Evolutionary conservation across 2,329 filamentous ascomycete species (phyloP).

Genomic region (Stemphylium beticola): DNA sequence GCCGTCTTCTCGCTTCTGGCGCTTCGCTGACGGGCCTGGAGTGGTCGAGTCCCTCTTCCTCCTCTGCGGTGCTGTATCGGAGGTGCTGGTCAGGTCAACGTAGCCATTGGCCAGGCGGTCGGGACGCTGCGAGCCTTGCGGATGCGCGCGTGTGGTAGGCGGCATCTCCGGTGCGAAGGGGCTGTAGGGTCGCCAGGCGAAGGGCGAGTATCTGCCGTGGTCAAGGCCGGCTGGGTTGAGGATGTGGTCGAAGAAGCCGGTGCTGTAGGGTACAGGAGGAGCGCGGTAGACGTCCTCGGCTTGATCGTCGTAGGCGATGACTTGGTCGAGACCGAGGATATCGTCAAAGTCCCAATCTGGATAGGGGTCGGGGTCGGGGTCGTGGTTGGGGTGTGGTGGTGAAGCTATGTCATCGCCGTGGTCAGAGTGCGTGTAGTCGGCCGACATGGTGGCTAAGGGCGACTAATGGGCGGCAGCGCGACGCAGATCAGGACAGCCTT

Average conservation of each 20-base stretch:
- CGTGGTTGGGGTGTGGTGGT: slow-evolving; percentile 10
- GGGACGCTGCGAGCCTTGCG: slow-evolving; percentile 19
- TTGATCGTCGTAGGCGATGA: slow-evolving; percentile 15
- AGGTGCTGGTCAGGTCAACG: slow-evolving; percentile 43
- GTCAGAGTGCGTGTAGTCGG: slow-evolving; percentile 7
- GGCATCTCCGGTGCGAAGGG: slow-evolving; percentile 16
- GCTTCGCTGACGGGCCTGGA: slow-evolving; percentile 43
- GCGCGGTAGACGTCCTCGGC: slow-evolving; percentile 20
- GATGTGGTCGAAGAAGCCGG: slow-evolving; percentile 38
- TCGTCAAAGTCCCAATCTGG: neutral
- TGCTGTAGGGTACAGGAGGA: slow-evolving; percentile 23
- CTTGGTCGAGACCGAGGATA: slow-evolving; percentile 2
- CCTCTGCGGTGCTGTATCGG: slow-evolving; percentile 29
- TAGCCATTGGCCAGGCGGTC: slow-evolving; percentile 44
- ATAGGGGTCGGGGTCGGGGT: neutral
- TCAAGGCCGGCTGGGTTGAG: slow-evolving; percentile 33
- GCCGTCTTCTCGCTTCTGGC: slow-evolving; percentile 31
- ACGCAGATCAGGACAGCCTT: slow-evolving; percentile 1
- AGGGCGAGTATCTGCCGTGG: slow-evolving; percentile 24
- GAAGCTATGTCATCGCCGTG: slow-evolving; percentile 3
- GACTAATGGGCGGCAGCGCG: neutral
- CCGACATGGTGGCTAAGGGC: slow-evolving; percentile 29
- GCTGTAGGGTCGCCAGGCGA: slow-evolving; percentile 12
- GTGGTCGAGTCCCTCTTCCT: slow-evolving; percentile 29
- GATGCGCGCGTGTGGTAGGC: slow-evolving; percentile 22